These are phyloP conservation scores for Astrocystis sublimbata DNA, from an alignment of 495 filamentous ascomycete genomes.

Conservation along the genomic window DNA sequence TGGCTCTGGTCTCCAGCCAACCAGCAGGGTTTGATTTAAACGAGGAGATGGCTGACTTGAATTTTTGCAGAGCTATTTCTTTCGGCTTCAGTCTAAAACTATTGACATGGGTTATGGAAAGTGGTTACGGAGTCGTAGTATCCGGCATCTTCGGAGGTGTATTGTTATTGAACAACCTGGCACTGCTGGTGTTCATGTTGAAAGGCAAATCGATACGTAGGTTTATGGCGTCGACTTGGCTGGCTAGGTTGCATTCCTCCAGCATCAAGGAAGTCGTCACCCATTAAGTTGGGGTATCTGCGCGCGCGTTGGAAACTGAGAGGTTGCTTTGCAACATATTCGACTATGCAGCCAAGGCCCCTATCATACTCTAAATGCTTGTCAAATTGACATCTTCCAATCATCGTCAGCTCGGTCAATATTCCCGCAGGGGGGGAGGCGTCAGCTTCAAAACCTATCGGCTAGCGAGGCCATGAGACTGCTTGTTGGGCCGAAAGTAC, in stretches of 20 bases:
- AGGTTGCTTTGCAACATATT: background rate
- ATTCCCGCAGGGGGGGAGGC: background rate
- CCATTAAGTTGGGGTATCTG: slow-evolving; percentile 30
- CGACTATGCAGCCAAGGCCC: slow-evolving; percentile 13
- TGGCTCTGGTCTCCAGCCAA: background rate
- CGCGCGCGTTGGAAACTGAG: background rate
- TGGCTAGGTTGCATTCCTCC: slow-evolving; percentile 51
- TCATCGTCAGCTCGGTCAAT: background rate
- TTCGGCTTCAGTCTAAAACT: slow-evolving; percentile 63
- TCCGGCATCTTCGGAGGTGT: slow-evolving; percentile 58
- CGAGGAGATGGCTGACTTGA: background rate
- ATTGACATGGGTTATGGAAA: slow-evolving; percentile 57
- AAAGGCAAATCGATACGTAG: slow-evolving; percentile 58
- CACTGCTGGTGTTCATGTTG: slow-evolving; percentile 56
- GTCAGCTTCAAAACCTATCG: background rate
- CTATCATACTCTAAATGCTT: background rate
- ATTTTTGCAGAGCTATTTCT: slow-evolving; percentile 43
- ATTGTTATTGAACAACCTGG: slow-evolving; percentile 57
- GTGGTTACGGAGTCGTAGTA: slow-evolving; percentile 60
- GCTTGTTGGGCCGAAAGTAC: background rate
- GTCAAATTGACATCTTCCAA: background rate
- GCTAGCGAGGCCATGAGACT: background rate
- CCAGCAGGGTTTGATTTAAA: background rate
- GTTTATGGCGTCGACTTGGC: slow-evolving; percentile 53
- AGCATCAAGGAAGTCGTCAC: slow-evolving; percentile 42